Evolutionary conservation across 2,329 filamentous ascomycete genomes (phyloP), one percentile per base, ranked within the genome.

Genomic region (Fusarium subglutinans): DNA sequence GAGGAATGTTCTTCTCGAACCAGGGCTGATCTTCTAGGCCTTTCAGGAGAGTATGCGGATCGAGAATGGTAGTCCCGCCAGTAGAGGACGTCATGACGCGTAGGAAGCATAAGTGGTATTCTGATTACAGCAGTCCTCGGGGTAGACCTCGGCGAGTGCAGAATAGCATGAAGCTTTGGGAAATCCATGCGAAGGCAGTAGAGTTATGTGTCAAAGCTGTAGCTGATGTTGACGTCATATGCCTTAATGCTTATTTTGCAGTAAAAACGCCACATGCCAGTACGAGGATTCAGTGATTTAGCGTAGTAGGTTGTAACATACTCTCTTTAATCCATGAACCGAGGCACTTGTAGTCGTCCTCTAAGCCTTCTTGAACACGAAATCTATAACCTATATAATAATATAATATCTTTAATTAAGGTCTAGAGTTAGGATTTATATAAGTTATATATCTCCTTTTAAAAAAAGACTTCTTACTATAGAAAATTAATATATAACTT

Each of bases 1-100:
- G 15, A 1, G 61, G 37, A 18, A 64, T 43, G 17, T 64, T 64
- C 20, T 50, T 60, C n/a, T 60, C 30, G 37, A 64, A 64, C 55
- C 61, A 61, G 17, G 22, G 24, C 2, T 22, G 30, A 12, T 50
- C 30, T 61, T 60, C 55, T 6, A 64, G 14, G 18, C 44, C 37
- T 14, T 35, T n/a, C 0, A 44, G 44, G 3, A 64, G 61, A 28
- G 7, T 4, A 26, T 17, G 8, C 18, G 9, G 55, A 14, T 61
- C 26, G 15, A 51, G 37, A 8, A 64, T 38, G 10, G 20, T 5
- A 5, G 61, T 61, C 20, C n/a, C 20, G 8, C 10, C 24, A 10
- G 24, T 30, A 3, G 20, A n/a, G 7, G 24, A 20, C 13, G 37
- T 33, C 54, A 60, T 63, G 22, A 18, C 14, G 17, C 4, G 8